Evolutionary conservation across 2,329 filamentous ascomycete species (phyloP).

Genomic region (Verticillium albo-atrum): DNA sequence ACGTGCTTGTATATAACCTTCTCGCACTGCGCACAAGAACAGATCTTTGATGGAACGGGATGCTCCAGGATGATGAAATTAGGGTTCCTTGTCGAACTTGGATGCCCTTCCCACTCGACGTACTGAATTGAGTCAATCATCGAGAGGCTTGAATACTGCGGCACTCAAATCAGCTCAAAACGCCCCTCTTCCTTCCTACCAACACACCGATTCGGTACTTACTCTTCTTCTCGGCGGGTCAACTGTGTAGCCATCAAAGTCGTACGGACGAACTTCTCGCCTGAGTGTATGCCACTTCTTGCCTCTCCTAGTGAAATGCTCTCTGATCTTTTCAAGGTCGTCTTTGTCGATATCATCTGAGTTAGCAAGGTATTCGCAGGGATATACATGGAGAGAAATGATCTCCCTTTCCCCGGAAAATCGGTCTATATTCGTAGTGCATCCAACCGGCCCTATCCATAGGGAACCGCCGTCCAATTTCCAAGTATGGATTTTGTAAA

Average conservation of each 20-base stretch:
- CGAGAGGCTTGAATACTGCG: background rate
- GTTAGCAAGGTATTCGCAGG: constrained; percentile 8
- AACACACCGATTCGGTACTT: too few species aligned
- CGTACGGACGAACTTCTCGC: background rate
- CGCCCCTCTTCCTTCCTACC: too few species aligned
- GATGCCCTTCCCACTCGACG: background rate
- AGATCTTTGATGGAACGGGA: constrained; percentile 4
- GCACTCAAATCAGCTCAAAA: background rate
- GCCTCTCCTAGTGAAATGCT: constrained; percentile 7
- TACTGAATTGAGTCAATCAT: constrained; percentile 3
- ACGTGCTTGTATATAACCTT: constrained; percentile 4
- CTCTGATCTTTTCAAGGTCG: background rate
- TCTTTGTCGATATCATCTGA: background rate
- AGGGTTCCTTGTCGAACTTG: background rate
- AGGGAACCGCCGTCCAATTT: constrained; percentile 1
- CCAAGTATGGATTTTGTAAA: background rate
- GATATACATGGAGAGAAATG: constrained; percentile 2
- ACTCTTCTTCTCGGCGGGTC: background rate
- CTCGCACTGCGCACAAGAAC: constrained; percentile 5
- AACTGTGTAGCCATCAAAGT: constrained; percentile 8
- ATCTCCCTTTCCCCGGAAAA: constrained; percentile 11
- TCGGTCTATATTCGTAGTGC: background rate
- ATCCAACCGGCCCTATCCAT: background rate
- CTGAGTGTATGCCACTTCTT: constrained; percentile 8
- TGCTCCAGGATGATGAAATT: background rate